These are phyloP conservation scores for Solanum pennellii DNA, from an alignment of 257 asterid species.

Conservation along the genomic window DNA sequence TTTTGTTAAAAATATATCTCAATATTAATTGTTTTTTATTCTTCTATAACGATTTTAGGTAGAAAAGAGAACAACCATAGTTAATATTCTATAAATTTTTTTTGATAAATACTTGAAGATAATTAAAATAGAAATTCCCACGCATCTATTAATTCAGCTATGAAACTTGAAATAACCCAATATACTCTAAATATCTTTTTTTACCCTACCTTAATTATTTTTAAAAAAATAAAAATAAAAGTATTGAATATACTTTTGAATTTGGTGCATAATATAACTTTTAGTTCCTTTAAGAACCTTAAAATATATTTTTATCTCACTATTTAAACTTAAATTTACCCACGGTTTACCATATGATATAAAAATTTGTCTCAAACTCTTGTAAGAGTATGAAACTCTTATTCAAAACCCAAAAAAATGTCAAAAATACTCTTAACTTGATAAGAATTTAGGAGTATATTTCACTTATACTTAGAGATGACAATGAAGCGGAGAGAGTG, in stretches of 20 bases:
- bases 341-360: too few relatives aligned
- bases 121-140: neutral
- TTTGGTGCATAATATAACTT: neutral
- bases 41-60: too few relatives aligned
- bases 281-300: neutral
- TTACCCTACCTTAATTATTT: too few relatives aligned
- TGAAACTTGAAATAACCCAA: neutral
- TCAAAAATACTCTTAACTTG: too few relatives aligned
- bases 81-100: too few relatives aligned
- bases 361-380: neutral
- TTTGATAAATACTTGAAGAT: neutral
- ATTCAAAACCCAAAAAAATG: too few relatives aligned
- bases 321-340: neutral
- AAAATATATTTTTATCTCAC: too few relatives aligned
- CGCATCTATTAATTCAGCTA: neutral
- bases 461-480: too few relatives aligned
- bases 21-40: too few relatives aligned
- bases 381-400: too few relatives aligned
- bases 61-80: neutral
- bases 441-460: too few relatives aligned
- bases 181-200: neutral
- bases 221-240: accelerated
- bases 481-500: accelerated
- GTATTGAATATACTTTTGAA: neutral
- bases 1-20: neutral